Conservation (phyloP, 306 rosid genomes). For the Albizia julibrissin region DNA sequence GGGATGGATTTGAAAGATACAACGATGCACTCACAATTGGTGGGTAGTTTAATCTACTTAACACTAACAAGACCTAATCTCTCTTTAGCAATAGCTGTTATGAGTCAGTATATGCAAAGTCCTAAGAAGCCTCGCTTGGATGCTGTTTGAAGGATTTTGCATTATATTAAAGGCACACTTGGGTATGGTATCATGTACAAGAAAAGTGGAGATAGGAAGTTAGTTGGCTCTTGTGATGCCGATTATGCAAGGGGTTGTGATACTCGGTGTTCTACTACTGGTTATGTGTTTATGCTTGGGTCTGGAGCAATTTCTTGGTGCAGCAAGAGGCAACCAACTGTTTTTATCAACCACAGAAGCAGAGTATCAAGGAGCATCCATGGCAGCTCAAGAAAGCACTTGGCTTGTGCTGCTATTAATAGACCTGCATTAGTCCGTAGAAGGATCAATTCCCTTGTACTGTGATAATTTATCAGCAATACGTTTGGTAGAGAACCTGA, state of each 20-base stretch:
- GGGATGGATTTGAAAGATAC: background rate
- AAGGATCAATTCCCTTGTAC: background rate
- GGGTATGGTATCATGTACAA: background rate
- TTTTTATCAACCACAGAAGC: too few species aligned
- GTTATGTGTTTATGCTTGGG: background rate
- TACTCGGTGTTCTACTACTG: background rate
- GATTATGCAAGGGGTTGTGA: background rate
- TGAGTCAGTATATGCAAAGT: background rate
- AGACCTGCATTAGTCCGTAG: too few species aligned
- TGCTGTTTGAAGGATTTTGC: background rate
- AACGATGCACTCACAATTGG: background rate
- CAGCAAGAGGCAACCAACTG: background rate
- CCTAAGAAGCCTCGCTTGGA: background rate
- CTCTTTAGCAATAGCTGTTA: background rate
- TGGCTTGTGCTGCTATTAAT: background rate
- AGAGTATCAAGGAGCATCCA: background rate
- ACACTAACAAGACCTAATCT: background rate
- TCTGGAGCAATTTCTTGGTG: background rate
- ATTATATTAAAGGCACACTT: background rate
- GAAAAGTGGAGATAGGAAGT: background rate
- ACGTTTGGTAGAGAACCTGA: background rate
- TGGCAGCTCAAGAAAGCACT: background rate
- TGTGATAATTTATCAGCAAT: background rate
- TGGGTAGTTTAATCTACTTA: background rate
- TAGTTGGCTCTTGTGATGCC: background rate